phyloP scores from a whole-genome alignment of 2,329 filamentous ascomycete genomes.

The Pseudogymnoascus sp. region DNA sequence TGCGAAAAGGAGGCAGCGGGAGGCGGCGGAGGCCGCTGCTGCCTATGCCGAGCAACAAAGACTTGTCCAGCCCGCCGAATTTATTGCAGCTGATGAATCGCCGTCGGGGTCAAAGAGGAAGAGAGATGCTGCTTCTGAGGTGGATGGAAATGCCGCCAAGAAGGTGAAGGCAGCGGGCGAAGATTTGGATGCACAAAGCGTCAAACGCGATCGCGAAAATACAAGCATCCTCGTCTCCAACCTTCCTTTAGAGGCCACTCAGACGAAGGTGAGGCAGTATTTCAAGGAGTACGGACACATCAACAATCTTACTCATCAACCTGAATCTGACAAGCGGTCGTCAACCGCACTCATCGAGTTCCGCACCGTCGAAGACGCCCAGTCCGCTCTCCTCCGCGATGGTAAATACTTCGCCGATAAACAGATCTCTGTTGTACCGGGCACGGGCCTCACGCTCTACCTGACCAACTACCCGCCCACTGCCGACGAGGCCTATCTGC shows the following conservation, averaged over 20 bases:
- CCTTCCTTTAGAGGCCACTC: constrained; percentile 61
- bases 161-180: constrained; percentile 45
- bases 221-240: constrained; percentile 76
- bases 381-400: constrained; percentile 72
- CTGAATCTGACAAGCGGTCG: constrained; percentile 52
- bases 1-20: constrained; percentile 55
- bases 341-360: constrained; percentile 79
- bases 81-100: constrained; percentile 29
- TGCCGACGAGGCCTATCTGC: constrained; percentile 64
- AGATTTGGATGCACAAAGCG: constrained; percentile 31
- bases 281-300: constrained; percentile 87
- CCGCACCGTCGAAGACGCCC: constrained; percentile 68
- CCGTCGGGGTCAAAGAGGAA: constrained; percentile 61
- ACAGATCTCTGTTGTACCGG: constrained; percentile 66
- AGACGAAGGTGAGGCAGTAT: constrained; percentile 74
- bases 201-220: constrained; percentile 83
- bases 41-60: constrained; percentile 36
- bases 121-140: constrained; percentile 50
- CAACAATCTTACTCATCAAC: constrained; percentile 64
- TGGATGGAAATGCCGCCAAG: constrained; percentile 53
- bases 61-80: constrained; percentile 26
- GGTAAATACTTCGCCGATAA: constrained; percentile 70
- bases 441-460: constrained; percentile 73
- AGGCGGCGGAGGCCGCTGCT: constrained; percentile 53
- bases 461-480: constrained; percentile 82